These are phyloP conservation scores for Xylaria sp. DNA, from an alignment of 2,329 filamentous ascomycete species.

Conservation along the genomic window DNA sequence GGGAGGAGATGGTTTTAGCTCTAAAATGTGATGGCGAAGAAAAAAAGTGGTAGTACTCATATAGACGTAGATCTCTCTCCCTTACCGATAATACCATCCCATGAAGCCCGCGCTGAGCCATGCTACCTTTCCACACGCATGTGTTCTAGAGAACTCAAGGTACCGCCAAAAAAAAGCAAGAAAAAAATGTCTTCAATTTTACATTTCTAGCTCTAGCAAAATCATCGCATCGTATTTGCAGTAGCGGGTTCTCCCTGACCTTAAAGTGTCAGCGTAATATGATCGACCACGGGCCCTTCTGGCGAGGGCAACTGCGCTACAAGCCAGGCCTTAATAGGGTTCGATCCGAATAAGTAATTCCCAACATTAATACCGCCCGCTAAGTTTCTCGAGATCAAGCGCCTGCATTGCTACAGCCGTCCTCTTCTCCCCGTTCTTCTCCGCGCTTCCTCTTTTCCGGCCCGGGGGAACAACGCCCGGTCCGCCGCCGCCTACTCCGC, in stretches of 20 bases:
- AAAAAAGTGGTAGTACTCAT: background rate
- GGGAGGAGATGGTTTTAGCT: background rate
- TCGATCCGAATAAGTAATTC: background rate
- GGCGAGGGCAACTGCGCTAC: background rate
- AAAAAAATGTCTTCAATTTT: too few species aligned
- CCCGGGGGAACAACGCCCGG: slow-evolving; percentile 36
- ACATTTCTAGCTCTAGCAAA: slow-evolving; percentile 13
- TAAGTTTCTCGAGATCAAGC: slow-evolving; percentile 45
- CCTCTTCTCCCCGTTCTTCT: slow-evolving; percentile 31
- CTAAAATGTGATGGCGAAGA: background rate
- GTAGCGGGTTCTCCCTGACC: background rate
- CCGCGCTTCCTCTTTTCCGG: slow-evolving; percentile 36
- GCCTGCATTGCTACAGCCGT: slow-evolving; percentile 38
- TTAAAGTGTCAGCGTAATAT: background rate
- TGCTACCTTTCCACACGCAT: slow-evolving; percentile 19
- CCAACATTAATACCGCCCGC: slow-evolving; percentile 41
- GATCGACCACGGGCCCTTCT: background rate
- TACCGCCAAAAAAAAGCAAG: background rate
- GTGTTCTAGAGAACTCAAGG: background rate
- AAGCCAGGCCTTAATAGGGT: background rate
- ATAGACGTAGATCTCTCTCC: slow-evolving; percentile 7
- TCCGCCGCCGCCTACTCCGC: slow-evolving; percentile 42
- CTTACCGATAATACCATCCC: slow-evolving; percentile 15
- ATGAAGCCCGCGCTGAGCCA: background rate
- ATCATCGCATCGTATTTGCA: background rate